Percentiles rank a stretch among this genome's conserved stretches.
Conservation (phyloP, 306 rosid genomes). For the Pyrus communis region DNA sequence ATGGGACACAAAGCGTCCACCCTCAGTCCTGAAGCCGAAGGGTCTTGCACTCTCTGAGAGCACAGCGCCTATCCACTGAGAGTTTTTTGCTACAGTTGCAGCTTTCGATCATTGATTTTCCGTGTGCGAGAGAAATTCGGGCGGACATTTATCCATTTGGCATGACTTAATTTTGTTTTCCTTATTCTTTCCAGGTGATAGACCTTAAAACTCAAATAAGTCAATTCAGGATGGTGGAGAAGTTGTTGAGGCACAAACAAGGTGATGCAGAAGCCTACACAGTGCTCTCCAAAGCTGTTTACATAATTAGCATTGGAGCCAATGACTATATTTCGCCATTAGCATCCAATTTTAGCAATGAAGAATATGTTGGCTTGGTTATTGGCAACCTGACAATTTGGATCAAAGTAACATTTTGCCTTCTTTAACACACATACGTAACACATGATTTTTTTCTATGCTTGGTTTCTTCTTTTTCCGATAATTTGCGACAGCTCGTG, state of each 20-base stretch:
- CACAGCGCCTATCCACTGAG: too few relatives aligned
- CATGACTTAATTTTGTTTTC: not conserved
- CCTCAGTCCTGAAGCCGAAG: too few relatives aligned
- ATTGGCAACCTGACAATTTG: conserved; percentile 27
- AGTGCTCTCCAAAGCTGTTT: conserved; percentile 39
- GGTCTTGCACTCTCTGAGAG: too few relatives aligned
- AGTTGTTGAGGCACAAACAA: conserved; percentile 10
- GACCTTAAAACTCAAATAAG: conserved; percentile 36
- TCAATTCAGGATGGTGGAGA: conserved; percentile 31
- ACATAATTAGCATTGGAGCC: conserved; percentile 21
- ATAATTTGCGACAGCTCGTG: too few relatives aligned
- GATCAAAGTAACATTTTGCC: conserved; percentile 13
- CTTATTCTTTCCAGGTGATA: conserved; percentile 18
- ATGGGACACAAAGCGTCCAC: too few relatives aligned
- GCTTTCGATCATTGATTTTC: too few relatives aligned
- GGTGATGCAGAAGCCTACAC: conserved; percentile 28
- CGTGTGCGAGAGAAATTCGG: too few relatives aligned
- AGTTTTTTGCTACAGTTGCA: too few relatives aligned
- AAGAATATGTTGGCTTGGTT: conserved; percentile 25
- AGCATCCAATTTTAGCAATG: not conserved
- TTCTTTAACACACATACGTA: not conserved
- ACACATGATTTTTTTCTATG: not conserved
- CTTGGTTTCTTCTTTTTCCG: not conserved
- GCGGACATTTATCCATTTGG: too few relatives aligned
- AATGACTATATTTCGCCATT: not conserved